Evolutionary conservation across 1,139 yeast species (phyloP).

Genomic region (Candida gigantensis): DNA sequence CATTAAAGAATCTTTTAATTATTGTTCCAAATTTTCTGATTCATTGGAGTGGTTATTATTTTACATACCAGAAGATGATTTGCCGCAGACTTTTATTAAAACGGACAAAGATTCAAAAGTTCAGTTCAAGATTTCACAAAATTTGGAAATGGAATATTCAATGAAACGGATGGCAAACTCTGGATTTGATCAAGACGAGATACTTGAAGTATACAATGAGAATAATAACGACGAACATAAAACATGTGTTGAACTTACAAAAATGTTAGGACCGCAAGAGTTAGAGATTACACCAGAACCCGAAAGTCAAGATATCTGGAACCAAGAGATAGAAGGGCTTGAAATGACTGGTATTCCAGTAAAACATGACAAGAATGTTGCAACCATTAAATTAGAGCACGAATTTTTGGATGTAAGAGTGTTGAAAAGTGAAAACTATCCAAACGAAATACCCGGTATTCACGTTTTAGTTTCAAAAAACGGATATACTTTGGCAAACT

Average conservation of each 20-base stretch:
- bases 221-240: slow-evolving; percentile 47
- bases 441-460: slow-evolving; percentile 62
- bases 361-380: slow-evolving; percentile 21
- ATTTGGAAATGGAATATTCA: slow-evolving; percentile 37
- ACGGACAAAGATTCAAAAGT: slow-evolving; percentile 49
- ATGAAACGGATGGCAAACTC: slow-evolving; percentile 59
- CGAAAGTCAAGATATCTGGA: slow-evolving; percentile 55
- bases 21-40: slow-evolving; percentile 53
- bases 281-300: slow-evolving; percentile 5
- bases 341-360: slow-evolving; percentile 46
- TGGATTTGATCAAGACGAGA: slow-evolving; percentile 71
- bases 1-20: slow-evolving; percentile 67
- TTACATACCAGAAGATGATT: slow-evolving; percentile 91
- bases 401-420: slow-evolving; percentile 41
- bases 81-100: slow-evolving; percentile 60
- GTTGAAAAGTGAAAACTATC: slow-evolving; percentile 56
- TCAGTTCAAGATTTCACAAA: slow-evolving; percentile 48
- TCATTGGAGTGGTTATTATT: slow-evolving; percentile 82
- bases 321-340: slow-evolving; percentile 74
- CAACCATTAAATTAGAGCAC: slow-evolving; percentile 32
- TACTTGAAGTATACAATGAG: slow-evolving; percentile 47
- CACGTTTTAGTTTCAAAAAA: slow-evolving; percentile 51
- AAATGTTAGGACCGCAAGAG: slow-evolving; percentile 27
- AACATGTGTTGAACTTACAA: slow-evolving; percentile 56
- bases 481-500: slow-evolving; percentile 62